phyloP scores from a whole-genome alignment of 306 rosid species.

The Quercus variabilis region DNA sequence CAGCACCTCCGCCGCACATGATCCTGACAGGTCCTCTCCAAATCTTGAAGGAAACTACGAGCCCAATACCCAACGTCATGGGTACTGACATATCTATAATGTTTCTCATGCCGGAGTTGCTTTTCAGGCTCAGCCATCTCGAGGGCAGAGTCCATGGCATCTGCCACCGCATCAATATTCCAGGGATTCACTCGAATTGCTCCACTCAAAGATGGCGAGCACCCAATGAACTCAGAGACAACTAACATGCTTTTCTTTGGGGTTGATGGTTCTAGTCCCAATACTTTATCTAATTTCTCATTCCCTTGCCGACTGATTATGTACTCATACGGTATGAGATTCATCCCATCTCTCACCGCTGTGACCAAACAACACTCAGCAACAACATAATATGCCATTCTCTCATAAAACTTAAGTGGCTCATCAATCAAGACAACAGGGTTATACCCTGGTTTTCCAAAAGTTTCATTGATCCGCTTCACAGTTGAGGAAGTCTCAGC shows the following conservation, averaged over 20 bases:
- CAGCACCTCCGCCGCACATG: constrained; percentile 71
- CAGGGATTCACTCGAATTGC: constrained; percentile 91
- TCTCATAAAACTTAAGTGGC: constrained; percentile 68
- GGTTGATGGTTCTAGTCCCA: constrained; percentile 40
- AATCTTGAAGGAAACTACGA: constrained; percentile 74
- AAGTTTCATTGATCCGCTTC: constrained; percentile 58
- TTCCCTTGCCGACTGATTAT: constrained; percentile 70
- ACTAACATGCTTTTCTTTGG: constrained; percentile 76
- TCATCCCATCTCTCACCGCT: constrained; percentile 91
- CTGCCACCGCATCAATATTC: constrained; percentile 84
- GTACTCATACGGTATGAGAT: constrained; percentile 81
- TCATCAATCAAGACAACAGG: constrained; percentile 71
- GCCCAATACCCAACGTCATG: constrained; percentile 96
- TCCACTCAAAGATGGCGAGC: constrained; percentile 88
- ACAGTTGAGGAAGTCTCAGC: constrained; percentile 56
- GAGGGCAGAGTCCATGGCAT: constrained; percentile 75
- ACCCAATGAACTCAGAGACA: constrained; percentile 85
- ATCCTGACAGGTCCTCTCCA: constrained; percentile 76
- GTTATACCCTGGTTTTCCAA: constrained; percentile 64
- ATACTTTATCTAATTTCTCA: constrained; percentile 47
- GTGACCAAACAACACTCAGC: constrained; percentile 89
- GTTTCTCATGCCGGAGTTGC: constrained; percentile 88
- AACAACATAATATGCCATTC: constrained; percentile 70
- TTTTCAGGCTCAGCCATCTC: constrained; percentile 69
- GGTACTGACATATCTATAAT: constrained; percentile 81